A percentile compares a stretch with the other conserved stretches of the same genome.
phyloP scores from a whole-genome alignment of 2,329 filamentous ascomycete genomes.

The Mycosphaerella sp. region DNA sequence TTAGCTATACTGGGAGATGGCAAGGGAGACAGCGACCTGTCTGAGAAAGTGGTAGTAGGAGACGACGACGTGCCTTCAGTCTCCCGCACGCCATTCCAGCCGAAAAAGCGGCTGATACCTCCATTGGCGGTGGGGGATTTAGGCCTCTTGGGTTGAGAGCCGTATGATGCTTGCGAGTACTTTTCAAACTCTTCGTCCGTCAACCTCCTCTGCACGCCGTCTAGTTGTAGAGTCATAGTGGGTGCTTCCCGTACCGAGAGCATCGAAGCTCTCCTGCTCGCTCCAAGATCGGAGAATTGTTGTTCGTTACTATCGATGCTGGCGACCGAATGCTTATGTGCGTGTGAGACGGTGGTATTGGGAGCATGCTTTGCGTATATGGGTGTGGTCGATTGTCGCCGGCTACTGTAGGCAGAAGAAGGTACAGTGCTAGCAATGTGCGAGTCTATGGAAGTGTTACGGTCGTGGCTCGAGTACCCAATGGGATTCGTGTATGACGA shows the following conservation, averaged over 20 bases:
- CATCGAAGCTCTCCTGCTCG: slow-evolving; percentile 22
- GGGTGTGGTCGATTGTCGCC: slow-evolving; percentile 25
- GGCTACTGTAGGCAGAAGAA: slow-evolving; percentile 25
- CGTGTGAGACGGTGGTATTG: slow-evolving; percentile 22
- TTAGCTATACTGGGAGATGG: slow-evolving; percentile 45
- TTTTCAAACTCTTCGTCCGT: slow-evolving; percentile 31
- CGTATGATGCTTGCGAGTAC: slow-evolving; percentile 17
- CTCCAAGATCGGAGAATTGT: slow-evolving; percentile 11
- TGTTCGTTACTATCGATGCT: slow-evolving; percentile 25
- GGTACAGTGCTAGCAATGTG: slow-evolving; percentile 21
- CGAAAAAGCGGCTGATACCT: slow-evolving; percentile 59
- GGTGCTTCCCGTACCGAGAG: slow-evolving; percentile 25
- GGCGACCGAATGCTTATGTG: slow-evolving; percentile 24
- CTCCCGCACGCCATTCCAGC: slow-evolving; percentile 54
- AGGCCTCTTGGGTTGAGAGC: slow-evolving; percentile 31
- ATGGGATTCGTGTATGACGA: slow-evolving; percentile 17
- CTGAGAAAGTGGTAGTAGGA: slow-evolving; percentile 58
- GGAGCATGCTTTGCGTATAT: slow-evolving; percentile 28
- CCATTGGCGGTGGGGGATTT: slow-evolving; percentile 43
- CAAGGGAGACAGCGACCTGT: slow-evolving; percentile 52
- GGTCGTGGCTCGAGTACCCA: slow-evolving; percentile 19
- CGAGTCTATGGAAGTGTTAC: slow-evolving; percentile 28
- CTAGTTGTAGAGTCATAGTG: slow-evolving; percentile 32
- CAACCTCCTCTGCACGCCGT: slow-evolving; percentile 32
- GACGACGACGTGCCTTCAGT: slow-evolving; percentile 49